Evolutionary conservation across 768 basidiomycete genomes (phyloP).

Genomic region (Podaxis sp.): DNA sequence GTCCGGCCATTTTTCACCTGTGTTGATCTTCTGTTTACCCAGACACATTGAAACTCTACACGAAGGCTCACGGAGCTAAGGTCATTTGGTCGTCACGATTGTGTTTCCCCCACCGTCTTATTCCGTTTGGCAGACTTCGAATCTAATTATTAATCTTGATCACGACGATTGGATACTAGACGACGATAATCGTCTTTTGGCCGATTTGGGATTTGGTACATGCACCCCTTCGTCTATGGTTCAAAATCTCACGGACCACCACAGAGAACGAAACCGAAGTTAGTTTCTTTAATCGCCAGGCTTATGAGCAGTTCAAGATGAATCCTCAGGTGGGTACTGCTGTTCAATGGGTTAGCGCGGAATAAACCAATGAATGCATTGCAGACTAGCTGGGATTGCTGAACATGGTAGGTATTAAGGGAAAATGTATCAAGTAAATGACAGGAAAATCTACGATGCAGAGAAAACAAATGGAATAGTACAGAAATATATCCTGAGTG

Average conservation of each 20-base stretch:
- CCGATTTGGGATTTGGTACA: conserved; percentile 75
- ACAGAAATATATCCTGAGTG: conserved; percentile 18
- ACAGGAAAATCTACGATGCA: conserved; percentile 28
- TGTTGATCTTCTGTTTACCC: conserved; percentile 14
- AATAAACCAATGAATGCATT: conserved; percentile 15
- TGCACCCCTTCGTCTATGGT: conserved; percentile 4
- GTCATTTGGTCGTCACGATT: conserved; percentile 36
- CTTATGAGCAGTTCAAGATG: conserved; percentile 79
- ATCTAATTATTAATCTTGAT: conserved; percentile 97
- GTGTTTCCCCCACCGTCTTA: neutral
- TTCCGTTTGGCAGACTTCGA: conserved; percentile 68
- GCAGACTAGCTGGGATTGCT: conserved; percentile 49
- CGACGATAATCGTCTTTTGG: conserved; percentile 65
- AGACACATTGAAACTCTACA: conserved; percentile 96
- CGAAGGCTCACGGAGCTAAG: conserved; percentile 93
- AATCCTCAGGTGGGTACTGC: conserved; percentile 69
- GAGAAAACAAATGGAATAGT: conserved; percentile 17
- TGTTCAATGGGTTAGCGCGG: neutral
- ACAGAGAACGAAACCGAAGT: conserved; percentile 95
- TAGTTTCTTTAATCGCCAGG: conserved; percentile 80
- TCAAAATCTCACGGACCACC: neutral
- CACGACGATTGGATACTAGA: conserved; percentile 91
- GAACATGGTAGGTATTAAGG: conserved; percentile 36
- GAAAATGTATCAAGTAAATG: conserved; percentile 37
- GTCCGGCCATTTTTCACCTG: conserved; percentile 2